Conservation (phyloP, 768 basidiomycete species). For the Mycena kentingensis region DNA sequence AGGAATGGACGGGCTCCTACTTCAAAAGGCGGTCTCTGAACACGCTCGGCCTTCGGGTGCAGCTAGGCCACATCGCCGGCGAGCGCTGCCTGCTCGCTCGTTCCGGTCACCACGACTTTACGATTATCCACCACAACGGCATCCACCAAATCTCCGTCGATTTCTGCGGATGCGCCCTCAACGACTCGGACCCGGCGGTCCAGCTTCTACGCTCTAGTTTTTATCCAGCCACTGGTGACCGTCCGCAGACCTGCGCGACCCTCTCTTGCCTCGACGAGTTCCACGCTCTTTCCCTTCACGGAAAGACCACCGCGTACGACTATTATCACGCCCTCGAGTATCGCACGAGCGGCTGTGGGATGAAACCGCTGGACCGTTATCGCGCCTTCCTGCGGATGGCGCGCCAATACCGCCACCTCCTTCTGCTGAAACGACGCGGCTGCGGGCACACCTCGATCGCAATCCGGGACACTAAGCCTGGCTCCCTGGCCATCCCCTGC, state of each 20-base stretch:
- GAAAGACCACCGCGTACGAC: constrained; percentile 33
- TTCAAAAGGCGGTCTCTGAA: constrained; percentile 5
- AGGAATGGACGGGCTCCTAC: constrained; percentile 12
- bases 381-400: constrained; percentile 23
- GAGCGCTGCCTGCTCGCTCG: neutral
- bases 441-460: neutral
- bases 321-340: constrained; percentile 30
- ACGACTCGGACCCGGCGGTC: constrained; percentile 4
- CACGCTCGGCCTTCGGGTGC: constrained; percentile 3
- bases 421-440: constrained; percentile 10
- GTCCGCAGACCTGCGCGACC: constrained; percentile 32
- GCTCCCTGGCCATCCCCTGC: constrained; percentile 18
- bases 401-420: constrained; percentile 14
- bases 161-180: constrained; percentile 25
- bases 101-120: neutral
- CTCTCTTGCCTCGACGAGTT: constrained; percentile 27
- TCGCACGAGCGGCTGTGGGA: constrained; percentile 29
- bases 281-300: constrained; percentile 29
- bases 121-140: constrained; percentile 13
- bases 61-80: constrained; percentile 6
- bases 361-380: constrained; percentile 28
- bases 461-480: neutral
- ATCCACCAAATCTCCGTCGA: constrained; percentile 13
- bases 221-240: constrained; percentile 34
- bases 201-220: constrained; percentile 34